Conservation (phyloP, 2,329 filamentous ascomycete species). For the Monosporascus sp. region DNA sequence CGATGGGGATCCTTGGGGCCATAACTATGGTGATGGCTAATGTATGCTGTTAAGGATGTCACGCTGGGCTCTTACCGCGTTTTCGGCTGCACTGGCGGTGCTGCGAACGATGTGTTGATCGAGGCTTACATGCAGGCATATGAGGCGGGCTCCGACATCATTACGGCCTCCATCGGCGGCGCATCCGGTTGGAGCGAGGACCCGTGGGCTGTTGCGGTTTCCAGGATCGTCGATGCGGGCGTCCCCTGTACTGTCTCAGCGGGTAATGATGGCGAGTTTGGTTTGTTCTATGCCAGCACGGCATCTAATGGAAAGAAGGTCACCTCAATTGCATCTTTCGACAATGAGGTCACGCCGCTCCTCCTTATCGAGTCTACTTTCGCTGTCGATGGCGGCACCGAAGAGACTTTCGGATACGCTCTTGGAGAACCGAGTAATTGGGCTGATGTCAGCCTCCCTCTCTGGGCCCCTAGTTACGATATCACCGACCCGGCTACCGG, state of each 20-base stretch:
- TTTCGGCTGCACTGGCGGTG: conserved; percentile 48
- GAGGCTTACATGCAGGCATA: conserved; percentile 55
- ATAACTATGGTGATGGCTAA: neutral
- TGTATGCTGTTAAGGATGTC: conserved; percentile 27
- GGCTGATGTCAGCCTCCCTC: conserved; percentile 39
- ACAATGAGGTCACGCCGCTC: conserved; percentile 38
- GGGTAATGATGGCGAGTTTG: conserved; percentile 42
- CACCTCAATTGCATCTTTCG: conserved; percentile 44
- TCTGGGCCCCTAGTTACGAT: conserved; percentile 47
- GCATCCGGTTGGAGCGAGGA: conserved; percentile 47
- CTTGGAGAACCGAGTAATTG: conserved; percentile 36
- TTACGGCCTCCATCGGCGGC: conserved; percentile 49
- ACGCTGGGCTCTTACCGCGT: conserved; percentile 52
- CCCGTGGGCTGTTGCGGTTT: conserved; percentile 43
- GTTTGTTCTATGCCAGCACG: conserved; percentile 44
- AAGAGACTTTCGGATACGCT: conserved; percentile 37
- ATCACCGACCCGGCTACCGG: conserved; percentile 41
- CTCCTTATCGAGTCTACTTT: conserved; percentile 38
- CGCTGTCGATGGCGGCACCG: conserved; percentile 28
- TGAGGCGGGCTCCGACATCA: conserved; percentile 53
- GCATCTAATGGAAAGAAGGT: conserved; percentile 43
- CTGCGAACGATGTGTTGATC: conserved; percentile 52
- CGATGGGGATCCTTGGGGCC: too few species aligned
- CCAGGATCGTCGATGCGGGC: conserved; percentile 47
- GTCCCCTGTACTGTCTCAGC: conserved; percentile 49